phyloP scores from a whole-genome alignment of 2,329 filamentous ascomycete species.

The Arthrobotrys musiformis region DNA sequence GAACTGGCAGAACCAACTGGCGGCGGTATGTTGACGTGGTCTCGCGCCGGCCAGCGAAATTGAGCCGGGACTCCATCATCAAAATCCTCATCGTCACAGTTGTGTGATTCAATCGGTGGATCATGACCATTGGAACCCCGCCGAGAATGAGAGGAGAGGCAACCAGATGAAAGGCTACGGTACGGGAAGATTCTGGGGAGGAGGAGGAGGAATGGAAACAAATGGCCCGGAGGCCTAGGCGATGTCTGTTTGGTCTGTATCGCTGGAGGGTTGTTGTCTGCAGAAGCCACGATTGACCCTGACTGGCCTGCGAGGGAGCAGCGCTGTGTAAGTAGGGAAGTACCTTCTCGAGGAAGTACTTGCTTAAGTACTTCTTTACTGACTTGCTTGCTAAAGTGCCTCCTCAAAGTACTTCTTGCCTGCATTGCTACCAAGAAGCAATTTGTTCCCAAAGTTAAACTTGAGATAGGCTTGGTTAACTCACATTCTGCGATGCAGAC shows the following conservation, averaged over 20 bases:
- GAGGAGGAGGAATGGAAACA: neutral
- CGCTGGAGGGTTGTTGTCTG: neutral
- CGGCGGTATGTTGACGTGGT: constrained; percentile 56
- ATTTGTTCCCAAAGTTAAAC: neutral
- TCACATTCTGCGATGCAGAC: constrained; percentile 50
- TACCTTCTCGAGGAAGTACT: neutral
- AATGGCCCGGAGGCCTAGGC: neutral
- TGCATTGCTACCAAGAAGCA: too few species aligned
- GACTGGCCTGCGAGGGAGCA: neutral
- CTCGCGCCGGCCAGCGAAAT: constrained; percentile 54
- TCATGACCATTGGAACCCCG: constrained; percentile 9
- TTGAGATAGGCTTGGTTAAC: constrained; percentile 20
- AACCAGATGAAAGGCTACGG: neutral
- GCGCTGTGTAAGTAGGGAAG: neutral
- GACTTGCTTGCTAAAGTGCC: neutral
- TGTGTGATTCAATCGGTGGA: neutral
- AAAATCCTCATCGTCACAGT: constrained; percentile 7
- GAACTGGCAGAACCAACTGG: constrained; percentile 49
- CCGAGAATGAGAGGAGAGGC: neutral
- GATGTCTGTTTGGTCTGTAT: neutral
- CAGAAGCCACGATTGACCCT: neutral
- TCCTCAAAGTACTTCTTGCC: too few species aligned
- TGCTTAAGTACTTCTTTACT: neutral
- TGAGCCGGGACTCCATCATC: constrained; percentile 19
- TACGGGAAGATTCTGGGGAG: neutral